Evolutionary conservation across 1,284 basidiomycete species (phyloP), one percentile per base, ranked within the genome.

Genomic region (Mycena citricolor): DNA sequence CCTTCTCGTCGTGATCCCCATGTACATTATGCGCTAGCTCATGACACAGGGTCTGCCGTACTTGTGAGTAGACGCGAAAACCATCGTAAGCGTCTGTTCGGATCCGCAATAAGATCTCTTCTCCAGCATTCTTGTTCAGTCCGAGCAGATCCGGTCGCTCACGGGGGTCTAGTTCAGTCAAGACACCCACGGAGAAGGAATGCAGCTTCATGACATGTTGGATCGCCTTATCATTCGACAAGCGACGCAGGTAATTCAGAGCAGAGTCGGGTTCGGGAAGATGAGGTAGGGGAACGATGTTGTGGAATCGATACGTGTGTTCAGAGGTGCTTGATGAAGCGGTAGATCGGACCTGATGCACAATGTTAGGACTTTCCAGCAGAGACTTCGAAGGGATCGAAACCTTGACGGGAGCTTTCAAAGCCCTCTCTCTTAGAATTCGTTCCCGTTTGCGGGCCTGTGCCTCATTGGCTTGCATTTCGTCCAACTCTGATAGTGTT

Each of bases 1-100:
- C 87, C 54, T 85, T 77, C 39, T 87, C 72, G 55, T 84, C 81
- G 56, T 90, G 86, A 45, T 81, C 76, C 2, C 76, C 69, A 75
- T 79, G 83, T 0, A 81, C 73, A 54, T 88, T 90, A 61, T 90
- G 87, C 20, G 83, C 68, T 23, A 90, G 65, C 57, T 90, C 87
- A 60, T 90, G 86, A 55, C 85, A 85, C 5, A 90, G 68, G 11
- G 87, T 83, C 17, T 74, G 68, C 32, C 85, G 70, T 22, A 86
- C 70, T 2, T 87, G 81, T 19, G 61, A 64, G 58, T 89, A 90
- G 8, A 69, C 58, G 42, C 83, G 66, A 57, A 87, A 86, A 4
- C 86, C 86, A 51, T 85, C 83, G 51, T 85, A 86, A 4, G 60
- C 62, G 58, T 87, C 71, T 7, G 84, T 87, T n/a, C 84, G 70